A percentile compares a stretch with the other conserved stretches of the same genome.
These are phyloP conservation scores for Fusarium sp. DNA, from an alignment of 2,329 filamentous ascomycete species.

Conservation along the genomic window DNA sequence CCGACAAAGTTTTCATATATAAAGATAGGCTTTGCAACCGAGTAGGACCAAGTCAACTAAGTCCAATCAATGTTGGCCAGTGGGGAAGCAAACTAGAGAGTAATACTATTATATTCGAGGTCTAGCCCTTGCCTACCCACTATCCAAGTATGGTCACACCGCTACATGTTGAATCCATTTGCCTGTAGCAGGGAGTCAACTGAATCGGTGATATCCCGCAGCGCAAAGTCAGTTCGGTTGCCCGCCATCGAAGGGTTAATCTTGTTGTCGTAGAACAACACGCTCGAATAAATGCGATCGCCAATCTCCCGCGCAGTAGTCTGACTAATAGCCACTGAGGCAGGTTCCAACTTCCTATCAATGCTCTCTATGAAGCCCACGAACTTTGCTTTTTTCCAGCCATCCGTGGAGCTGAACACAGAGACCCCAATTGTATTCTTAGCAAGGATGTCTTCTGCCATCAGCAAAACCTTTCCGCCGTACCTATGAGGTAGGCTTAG, in stretches of 20 bases:
- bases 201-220: not conserved
- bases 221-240: not conserved
- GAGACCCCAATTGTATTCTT: not conserved
- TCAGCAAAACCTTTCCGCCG: not conserved
- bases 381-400: not conserved
- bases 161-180: not conserved
- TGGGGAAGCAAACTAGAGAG: not conserved
- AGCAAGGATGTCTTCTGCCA: not conserved
- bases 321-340: not conserved
- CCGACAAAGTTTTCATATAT: not conserved
- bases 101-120: not conserved
- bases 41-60: no score
- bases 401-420: not conserved
- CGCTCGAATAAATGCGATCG: not conserved
- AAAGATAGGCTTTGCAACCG: fast-evolving
- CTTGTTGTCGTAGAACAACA: not conserved
- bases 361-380: not conserved
- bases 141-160: not conserved
- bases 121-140: no score
- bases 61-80: fast-evolving
- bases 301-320: not conserved
- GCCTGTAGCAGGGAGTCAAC: not conserved
- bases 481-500: not conserved
- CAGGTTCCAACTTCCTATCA: not conserved
- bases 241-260: not conserved